Conservation (phyloP, 1,139 yeast genomes). For the Saccharomycopsis hybrid region DNA sequence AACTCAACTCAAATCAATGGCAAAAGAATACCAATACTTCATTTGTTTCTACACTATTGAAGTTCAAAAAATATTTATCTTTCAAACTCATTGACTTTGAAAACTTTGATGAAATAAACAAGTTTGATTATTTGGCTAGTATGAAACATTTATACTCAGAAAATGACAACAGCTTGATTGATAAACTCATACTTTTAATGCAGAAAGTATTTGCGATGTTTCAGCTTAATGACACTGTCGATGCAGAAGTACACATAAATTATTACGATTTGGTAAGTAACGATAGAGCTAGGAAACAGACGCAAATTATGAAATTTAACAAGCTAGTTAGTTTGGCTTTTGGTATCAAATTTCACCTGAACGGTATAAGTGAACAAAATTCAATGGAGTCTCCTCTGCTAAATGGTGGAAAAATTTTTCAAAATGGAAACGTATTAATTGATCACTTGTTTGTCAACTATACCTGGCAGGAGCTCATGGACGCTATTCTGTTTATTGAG, state of each 20-base stretch:
- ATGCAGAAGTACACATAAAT: too few relatives aligned
- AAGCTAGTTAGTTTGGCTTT: not conserved
- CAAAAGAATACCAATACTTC: too few relatives aligned
- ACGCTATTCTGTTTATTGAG: not conserved
- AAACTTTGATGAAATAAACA: too few relatives aligned
- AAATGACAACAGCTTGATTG: not conserved
- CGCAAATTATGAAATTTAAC: not conserved
- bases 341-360: not conserved
- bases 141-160: not conserved
- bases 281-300: not conserved
- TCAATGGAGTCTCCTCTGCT: not conserved
- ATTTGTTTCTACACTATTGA: too few relatives aligned
- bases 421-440: too few relatives aligned
- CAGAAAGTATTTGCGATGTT: not conserved
- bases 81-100: not conserved
- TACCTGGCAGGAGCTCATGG: not conserved
- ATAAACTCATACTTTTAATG: not conserved
- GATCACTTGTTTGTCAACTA: not conserved
- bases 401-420: too few relatives aligned
- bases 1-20: too few relatives aligned
- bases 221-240: not conserved
- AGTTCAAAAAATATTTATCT: too few relatives aligned
- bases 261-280: not conserved
- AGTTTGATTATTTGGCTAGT: not conserved
- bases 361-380: not conserved